Base-by-base conservation (phyloP, 2,329 filamentous ascomycete species). In the Diaporthe humulicola region DNA sequence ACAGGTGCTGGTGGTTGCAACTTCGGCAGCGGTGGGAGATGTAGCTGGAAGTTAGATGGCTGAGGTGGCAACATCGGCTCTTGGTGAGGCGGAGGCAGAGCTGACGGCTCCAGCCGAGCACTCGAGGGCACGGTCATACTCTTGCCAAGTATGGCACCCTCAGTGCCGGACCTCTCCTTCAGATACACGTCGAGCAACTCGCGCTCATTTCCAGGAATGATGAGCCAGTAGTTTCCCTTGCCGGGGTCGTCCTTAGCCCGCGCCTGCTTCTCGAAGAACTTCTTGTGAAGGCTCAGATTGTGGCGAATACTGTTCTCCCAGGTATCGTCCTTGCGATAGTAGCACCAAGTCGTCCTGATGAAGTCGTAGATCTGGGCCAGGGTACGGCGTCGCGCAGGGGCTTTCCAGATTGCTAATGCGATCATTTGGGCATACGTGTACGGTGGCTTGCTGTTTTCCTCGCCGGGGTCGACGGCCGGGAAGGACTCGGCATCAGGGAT, bases 291-390 rank as follows among this genome's bases (percentile, higher is more conserved):
- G 81, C 96, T 98, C 45, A 99, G 91, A 79, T 99, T 99, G 85
- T 99, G 97, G 45, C 97, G 94, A 83, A 99, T 99, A 86, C 97
- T 98, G 84, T 99, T 99, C 85, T 98, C 96, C 97, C 97, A 99
- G 15, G 94, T 92, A 80, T 98, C 95, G 73, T 93, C 90, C 57
- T 92, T 90, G 78, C 91, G 93, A 86, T 98, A 99, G 85, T 96
- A 98, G 7, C 91, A 92, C 82, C 94, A 98, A 25, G 93, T 96
- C 82, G 97, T 95, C n/a, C 95, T 97, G 80, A 99, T 98, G 96
- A 97, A 99, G 82, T 98, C 98, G 89, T 98, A 99, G 79, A 99
- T 99, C 83, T 98, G 95, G 36, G 95, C 92, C 25, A 99, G 89
- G 1, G 97, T 98, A 76, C 98, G 88, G 70, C 94, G 93, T 75